phyloP scores from a whole-genome alignment of 1,284 basidiomycete species.

The Exobasidium cylindrosporum region DNA sequence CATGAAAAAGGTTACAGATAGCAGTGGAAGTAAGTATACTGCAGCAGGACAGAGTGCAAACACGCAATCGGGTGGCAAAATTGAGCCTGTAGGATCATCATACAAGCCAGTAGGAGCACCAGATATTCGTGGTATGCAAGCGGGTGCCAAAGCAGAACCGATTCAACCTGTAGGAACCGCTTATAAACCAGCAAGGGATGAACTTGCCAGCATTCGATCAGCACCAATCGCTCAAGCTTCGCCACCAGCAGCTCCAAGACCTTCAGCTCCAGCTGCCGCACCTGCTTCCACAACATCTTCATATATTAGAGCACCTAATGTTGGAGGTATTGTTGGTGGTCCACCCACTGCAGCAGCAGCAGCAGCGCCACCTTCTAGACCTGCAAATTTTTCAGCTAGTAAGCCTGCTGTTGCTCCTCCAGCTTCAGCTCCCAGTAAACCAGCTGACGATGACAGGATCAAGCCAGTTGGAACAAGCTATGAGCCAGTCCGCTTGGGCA shows the following conservation, averaged over 20 bases:
- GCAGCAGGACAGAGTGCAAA: conserved; percentile 51
- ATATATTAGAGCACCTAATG: neutral
- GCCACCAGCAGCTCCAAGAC: conserved; percentile 24
- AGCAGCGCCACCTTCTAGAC: neutral
- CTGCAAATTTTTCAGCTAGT: neutral
- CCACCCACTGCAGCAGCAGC: neutral
- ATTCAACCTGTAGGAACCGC: conserved; percentile 47
- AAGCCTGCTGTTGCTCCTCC: conserved; percentile 3
- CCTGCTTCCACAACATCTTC: neutral
- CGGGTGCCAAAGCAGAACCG: conserved; percentile 35
- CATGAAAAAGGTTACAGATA: conserved; percentile 81
- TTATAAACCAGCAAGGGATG: conserved; percentile 45
- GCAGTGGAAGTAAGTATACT: conserved; percentile 88
- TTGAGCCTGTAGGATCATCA: conserved; percentile 40
- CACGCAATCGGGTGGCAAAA: conserved; percentile 43
- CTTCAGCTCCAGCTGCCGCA: conserved; percentile 21
- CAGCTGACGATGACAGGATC: conserved; percentile 45
- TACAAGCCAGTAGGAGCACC: conserved; percentile 53
- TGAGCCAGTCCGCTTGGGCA: conserved; percentile 46
- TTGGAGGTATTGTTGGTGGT: conserved; percentile 12
- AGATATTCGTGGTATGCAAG: conserved; percentile 49
- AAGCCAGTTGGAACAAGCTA: conserved; percentile 53
- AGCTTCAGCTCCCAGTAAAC: conserved; percentile 12
- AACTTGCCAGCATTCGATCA: conserved; percentile 28
- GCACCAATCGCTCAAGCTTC: conserved; percentile 21